Evolutionary conservation across 2,329 filamentous ascomycete genomes (phyloP).

Genomic region (Sporothrix mexicana): DNA sequence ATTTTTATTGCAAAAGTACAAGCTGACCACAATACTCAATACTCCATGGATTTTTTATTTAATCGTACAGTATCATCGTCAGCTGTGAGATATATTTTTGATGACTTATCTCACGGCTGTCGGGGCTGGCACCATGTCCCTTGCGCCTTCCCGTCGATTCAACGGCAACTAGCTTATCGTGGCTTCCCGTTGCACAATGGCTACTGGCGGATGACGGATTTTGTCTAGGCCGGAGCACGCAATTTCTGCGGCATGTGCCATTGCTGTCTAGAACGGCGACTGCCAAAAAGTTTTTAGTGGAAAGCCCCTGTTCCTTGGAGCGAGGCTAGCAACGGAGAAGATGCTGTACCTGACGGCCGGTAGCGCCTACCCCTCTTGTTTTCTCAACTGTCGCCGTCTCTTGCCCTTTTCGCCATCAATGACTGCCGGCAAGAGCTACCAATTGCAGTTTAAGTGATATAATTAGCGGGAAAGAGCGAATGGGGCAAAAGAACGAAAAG

Average conservation of each 20-base stretch:
- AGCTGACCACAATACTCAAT: too few species aligned
- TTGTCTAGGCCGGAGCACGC: constrained; percentile 27
- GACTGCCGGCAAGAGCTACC: constrained; percentile 22
- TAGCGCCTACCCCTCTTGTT: constrained; percentile 16
- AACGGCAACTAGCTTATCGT: constrained; percentile 18
- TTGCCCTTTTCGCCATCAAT: constrained; percentile 6
- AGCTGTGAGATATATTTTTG: background rate
- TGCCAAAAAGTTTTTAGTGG: background rate
- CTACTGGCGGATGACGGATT: constrained; percentile 24
- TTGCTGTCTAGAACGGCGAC: constrained; percentile 18
- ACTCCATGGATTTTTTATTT: background rate
- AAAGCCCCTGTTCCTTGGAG: constrained; percentile 1
- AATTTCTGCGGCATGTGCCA: background rate
- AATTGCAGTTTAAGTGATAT: background rate
- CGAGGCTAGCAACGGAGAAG: background rate
- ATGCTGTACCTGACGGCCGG: constrained; percentile 12
- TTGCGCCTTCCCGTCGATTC: background rate
- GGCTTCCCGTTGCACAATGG: constrained; percentile 22
- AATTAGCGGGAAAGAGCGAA: constrained; percentile 24
- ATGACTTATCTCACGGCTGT: background rate
- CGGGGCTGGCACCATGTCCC: constrained; percentile 14
- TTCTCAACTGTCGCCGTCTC: background rate
- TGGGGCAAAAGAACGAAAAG: background rate
- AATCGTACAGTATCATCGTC: background rate
- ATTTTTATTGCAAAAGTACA: background rate